A percentile compares a stretch with the other conserved stretches of the same genome.
phyloP scores from a whole-genome alignment of 129 eudicot species.

The Tagetes erecta region DNA sequence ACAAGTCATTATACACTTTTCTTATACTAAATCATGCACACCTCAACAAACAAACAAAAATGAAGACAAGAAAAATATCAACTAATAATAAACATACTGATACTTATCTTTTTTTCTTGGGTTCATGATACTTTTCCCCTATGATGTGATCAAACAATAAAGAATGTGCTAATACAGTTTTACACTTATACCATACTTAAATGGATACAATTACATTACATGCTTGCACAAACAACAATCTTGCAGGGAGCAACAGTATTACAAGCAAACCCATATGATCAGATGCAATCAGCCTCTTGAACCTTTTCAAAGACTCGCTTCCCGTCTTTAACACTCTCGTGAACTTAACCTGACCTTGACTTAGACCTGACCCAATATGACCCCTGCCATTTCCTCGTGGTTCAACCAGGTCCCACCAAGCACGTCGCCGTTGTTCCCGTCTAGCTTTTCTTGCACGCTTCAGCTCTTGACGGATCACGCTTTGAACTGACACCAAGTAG shows the following conservation, averaged over 20 bases:
- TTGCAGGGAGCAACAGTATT: constrained; percentile 64
- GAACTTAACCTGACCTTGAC: constrained; percentile 44
- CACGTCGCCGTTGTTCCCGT: constrained; percentile 51
- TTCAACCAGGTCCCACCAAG: constrained; percentile 76
- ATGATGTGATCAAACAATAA: constrained; percentile 18
- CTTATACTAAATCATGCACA: not conserved
- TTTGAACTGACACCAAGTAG: constrained; percentile 61
- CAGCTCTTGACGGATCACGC: constrained; percentile 75
- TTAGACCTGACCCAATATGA: constrained; percentile 27
- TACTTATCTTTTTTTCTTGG: not conserved
- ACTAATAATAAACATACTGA: not conserved
- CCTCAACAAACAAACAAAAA: constrained; percentile 9
- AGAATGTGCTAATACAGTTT: constrained; percentile 15
- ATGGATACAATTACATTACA: constrained; percentile 20
- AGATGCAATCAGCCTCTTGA: constrained; percentile 67
- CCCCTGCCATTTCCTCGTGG: constrained; percentile 29
- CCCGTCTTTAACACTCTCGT: constrained; percentile 54
- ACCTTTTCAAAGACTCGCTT: constrained; percentile 60
- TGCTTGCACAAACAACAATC: constrained; percentile 38
- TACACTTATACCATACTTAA: constrained; percentile 7
- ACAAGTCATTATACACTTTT: constrained; percentile 10
- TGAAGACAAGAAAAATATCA: not conserved
- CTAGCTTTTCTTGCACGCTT: constrained; percentile 50
- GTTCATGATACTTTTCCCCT: not conserved
- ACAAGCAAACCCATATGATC: constrained; percentile 80